Conservation (phyloP, 2,329 filamentous ascomycete genomes). For the Sclerotinia sclerotiorum region DNA sequence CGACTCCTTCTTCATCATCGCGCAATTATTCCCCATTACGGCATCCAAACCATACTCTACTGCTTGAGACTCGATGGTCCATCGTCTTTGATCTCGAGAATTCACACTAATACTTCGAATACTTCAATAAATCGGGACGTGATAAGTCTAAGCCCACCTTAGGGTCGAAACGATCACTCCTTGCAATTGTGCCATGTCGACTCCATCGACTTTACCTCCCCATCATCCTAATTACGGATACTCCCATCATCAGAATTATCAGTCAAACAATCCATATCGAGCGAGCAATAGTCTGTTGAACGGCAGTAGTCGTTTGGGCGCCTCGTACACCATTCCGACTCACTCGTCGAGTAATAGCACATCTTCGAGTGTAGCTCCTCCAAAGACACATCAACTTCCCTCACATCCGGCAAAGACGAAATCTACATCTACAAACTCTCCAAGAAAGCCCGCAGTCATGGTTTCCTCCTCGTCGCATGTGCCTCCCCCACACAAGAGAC, state of each 20-base stretch:
- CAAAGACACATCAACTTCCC: constrained; percentile 32
- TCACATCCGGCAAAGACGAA: constrained; percentile 24
- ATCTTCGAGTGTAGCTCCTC: constrained; percentile 32
- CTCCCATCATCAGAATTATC: constrained; percentile 56
- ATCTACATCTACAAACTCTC: constrained; percentile 28
- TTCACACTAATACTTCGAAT: background rate
- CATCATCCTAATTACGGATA: constrained; percentile 66
- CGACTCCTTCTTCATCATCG: constrained; percentile 16
- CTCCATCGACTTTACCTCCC: constrained; percentile 71
- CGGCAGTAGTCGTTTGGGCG: constrained; percentile 38
- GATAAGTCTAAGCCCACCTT: constrained; percentile 24
- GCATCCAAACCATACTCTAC: constrained; percentile 6
- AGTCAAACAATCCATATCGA: constrained; percentile 54
- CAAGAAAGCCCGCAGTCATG: constrained; percentile 41
- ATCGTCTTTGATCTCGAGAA: constrained; percentile 1
- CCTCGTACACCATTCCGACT: constrained; percentile 37
- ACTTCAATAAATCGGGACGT: constrained; percentile 17
- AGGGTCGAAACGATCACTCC: constrained; percentile 30
- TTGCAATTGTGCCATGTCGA: constrained; percentile 62
- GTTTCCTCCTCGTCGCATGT: constrained; percentile 35
- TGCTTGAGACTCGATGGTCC: constrained; percentile 12
- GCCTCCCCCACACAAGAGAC: constrained; percentile 44
- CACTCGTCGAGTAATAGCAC: constrained; percentile 38
- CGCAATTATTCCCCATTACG: constrained; percentile 16
- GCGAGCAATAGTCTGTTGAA: constrained; percentile 44